These are phyloP conservation scores for Magnusiomyces ingens DNA, from an alignment of 1,139 yeast species.

Conservation along the genomic window DNA sequence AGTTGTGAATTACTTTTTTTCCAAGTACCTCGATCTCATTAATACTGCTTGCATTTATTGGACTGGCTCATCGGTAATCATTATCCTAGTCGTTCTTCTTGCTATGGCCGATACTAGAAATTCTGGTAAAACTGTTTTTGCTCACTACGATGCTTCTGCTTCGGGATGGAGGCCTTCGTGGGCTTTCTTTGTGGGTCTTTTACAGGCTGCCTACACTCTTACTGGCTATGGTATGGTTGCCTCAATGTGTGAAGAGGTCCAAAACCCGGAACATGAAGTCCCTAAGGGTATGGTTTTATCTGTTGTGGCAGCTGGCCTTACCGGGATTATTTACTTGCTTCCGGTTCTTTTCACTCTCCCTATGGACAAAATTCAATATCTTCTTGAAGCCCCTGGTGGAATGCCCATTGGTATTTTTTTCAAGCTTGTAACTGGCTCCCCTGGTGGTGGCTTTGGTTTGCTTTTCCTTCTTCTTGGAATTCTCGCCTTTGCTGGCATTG, in stretches of 20 bases:
- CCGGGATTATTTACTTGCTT: constrained; percentile 64
- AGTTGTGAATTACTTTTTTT: constrained; percentile 19
- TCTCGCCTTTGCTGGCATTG: constrained; percentile 21
- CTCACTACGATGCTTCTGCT: constrained; percentile 23
- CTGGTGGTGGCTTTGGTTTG: constrained; percentile 38
- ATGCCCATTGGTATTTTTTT: constrained; percentile 44
- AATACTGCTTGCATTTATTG: constrained; percentile 22
- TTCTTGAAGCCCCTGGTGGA: constrained; percentile 47
- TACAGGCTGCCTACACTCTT: constrained; percentile 70
- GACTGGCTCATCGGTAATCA: constrained; percentile 19
- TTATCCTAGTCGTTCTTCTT: constrained; percentile 21
- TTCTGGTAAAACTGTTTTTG: constrained; percentile 21
- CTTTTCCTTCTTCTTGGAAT: constrained; percentile 47
- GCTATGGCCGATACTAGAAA: constrained; percentile 19
- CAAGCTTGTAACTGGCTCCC: constrained; percentile 61
- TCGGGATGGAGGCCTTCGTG: constrained; percentile 24
- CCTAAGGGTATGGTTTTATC: constrained; percentile 68
- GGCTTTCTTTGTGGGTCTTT: constrained; percentile 48
- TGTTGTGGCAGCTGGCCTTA: constrained; percentile 54
- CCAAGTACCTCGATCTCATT: constrained; percentile 15
- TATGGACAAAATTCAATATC: constrained; percentile 43
- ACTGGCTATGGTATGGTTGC: constrained; percentile 81
- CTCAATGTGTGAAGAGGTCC: constrained; percentile 77
- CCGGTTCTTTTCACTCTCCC: constrained; percentile 73
- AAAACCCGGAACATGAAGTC: constrained; percentile 63